phyloP scores from a whole-genome alignment of 495 filamentous ascomycete species.

The Echria macrotheca region DNA sequence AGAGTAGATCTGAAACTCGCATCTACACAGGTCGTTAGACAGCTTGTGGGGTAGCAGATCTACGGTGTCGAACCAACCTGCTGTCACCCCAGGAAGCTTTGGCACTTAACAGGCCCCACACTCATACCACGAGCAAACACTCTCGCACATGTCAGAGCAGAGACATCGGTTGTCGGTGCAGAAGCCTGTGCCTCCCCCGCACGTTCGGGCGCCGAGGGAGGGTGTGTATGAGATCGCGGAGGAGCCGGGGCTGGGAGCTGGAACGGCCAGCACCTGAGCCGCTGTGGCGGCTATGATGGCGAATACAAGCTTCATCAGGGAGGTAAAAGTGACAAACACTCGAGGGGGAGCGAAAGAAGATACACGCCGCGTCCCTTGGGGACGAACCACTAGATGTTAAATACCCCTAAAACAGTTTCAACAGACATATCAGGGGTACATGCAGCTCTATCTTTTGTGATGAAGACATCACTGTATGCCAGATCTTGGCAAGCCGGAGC shows the following conservation, averaged over 20 bases:
- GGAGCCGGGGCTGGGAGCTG: neutral
- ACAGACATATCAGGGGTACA: too few relatives aligned
- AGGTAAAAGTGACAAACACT: too few relatives aligned
- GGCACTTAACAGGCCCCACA: constrained; percentile 11
- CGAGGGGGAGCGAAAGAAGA: too few relatives aligned
- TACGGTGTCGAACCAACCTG: neutral
- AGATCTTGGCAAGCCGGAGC: too few relatives aligned
- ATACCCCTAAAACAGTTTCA: too few relatives aligned
- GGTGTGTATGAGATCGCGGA: neutral
- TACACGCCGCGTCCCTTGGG: too few relatives aligned
- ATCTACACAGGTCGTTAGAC: too few relatives aligned
- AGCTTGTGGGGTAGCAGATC: neutral
- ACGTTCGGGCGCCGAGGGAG: neutral
- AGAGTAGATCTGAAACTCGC: neutral
- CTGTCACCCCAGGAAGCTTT: neutral
- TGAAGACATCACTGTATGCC: too few relatives aligned
- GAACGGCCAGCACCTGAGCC: neutral
- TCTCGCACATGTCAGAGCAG: constrained; percentile 12
- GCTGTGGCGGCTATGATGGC: neutral
- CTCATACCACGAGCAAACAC: constrained; percentile 12
- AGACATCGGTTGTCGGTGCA: constrained; percentile 6
- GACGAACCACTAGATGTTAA: too few relatives aligned
- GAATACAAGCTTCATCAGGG: constrained; percentile 2
- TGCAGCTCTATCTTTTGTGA: too few relatives aligned
- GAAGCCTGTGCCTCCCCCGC: constrained; percentile 11